A percentile compares a stretch with the other conserved stretches of the same genome.
Conservation (phyloP, 352 stramenopile genomes). For the Pythium oligandrum region DNA sequence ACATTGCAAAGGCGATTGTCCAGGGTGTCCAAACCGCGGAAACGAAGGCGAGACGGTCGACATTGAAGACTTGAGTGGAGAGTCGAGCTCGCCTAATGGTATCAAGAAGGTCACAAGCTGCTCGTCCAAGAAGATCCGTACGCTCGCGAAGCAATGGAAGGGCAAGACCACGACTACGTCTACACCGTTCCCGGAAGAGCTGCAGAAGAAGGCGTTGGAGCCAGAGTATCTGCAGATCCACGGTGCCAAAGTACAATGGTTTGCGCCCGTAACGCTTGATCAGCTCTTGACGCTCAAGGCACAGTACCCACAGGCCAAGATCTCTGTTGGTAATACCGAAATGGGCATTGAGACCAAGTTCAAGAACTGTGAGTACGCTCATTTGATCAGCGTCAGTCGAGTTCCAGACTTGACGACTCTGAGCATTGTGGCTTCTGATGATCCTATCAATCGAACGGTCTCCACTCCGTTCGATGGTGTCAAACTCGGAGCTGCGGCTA, state of each 20-base stretch:
- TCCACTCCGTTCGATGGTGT: constrained; percentile 48
- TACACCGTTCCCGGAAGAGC: constrained; percentile 50
- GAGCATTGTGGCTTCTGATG: constrained; percentile 23
- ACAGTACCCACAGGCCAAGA: constrained; percentile 80
- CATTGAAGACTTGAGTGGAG: constrained; percentile 42
- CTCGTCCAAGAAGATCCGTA: constrained; percentile 64
- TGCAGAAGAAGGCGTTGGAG: constrained; percentile 44
- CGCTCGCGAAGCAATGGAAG: constrained; percentile 35
- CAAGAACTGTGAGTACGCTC: constrained; percentile 81
- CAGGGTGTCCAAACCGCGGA: constrained; percentile 62
- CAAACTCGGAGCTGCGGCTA: constrained; percentile 77
- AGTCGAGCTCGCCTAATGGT: constrained; percentile 10
- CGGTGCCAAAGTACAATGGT: constrained; percentile 86
- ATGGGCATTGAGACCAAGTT: constrained; percentile 96
- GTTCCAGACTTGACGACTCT: constrained; percentile 59
- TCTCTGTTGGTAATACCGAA: constrained; percentile 96
- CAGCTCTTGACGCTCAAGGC: constrained; percentile 88
- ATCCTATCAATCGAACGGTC: constrained; percentile 47
- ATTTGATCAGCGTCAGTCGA: constrained; percentile 67
- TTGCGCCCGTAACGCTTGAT: constrained; percentile 85
- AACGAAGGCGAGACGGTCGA: constrained; percentile 30
- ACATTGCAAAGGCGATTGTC: constrained; percentile 61
- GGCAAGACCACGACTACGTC: constrained; percentile 13
- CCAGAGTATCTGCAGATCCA: constrained; percentile 66
- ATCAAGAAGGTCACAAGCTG: constrained; percentile 47